Base-by-base conservation (phyloP, 768 basidiomycete genomes). In the Termitomyces bulborhizus region DNA sequence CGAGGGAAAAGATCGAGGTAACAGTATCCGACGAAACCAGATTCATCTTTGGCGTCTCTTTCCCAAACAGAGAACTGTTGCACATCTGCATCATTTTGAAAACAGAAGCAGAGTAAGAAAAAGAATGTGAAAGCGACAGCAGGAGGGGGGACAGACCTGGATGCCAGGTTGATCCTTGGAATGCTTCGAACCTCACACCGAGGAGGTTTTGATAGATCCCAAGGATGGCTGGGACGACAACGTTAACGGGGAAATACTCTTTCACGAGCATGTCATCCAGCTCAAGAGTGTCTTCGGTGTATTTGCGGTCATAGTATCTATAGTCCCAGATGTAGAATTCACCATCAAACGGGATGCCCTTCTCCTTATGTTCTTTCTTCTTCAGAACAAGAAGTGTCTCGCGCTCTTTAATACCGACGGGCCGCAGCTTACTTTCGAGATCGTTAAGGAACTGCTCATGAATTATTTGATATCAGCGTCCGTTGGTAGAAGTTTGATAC, bases 1-100 rank as follows among this genome's bases (percentile, higher is more conserved):
- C 90, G 83, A 53, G 90, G 90, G 77, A 88, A 93, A 41, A 95
- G 78, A 63, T 95, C 93, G 29, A 94, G 85, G 63, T 91, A 91
- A 66, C 89, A 89, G 68, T 91, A 87, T 2, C 93, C 93, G 18
- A 93, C 66, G 63, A 94, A 94, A 26, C 76, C 87, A 0, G 82
- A 76, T 60, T 76, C 82, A 58, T 85, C 83, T 49, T 80, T 85
- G 18, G 87, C 85, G 56, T 81, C 83, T 51, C 83, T 83, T 61
- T 88, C 85, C 93, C 92, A 94, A 4, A 93, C 91, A 1, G 88
- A 73, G 63, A 86, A 95, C 58, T 86, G 82, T 61, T 92, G 88
- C 0, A 90, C 91, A 55, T 95, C 91, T 84, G 55, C 6, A 27
- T 9, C 31, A 15, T 16, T 15, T 16, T 15, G 34, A 46, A 48